phyloP scores from a whole-genome alignment of 805 yeast species.

The Scheffersomyces amazonensis region DNA sequence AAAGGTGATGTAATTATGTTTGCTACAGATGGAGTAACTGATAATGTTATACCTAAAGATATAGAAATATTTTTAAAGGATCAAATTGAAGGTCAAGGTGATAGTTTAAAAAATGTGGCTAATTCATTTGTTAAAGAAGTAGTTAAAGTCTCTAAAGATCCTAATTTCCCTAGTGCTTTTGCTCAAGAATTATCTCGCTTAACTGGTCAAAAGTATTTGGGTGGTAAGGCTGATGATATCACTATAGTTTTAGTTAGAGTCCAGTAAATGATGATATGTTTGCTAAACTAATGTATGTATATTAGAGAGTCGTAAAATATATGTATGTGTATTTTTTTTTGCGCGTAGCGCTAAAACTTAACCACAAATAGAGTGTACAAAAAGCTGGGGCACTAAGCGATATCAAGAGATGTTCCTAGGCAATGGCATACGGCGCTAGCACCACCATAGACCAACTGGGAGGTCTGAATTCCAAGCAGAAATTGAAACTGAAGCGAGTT shows the following conservation, averaged over 20 bases:
- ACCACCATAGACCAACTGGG: too few species aligned
- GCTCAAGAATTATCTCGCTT: slow-evolving; percentile 70
- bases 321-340: too few species aligned
- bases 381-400: too few species aligned
- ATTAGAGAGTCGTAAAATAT: too few species aligned
- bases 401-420: too few species aligned
- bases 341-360: too few species aligned
- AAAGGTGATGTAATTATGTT: slow-evolving; percentile 75
- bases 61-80: slow-evolving; percentile 68
- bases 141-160: slow-evolving; percentile 66
- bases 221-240: slow-evolving; percentile 96
- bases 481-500: slow-evolving; percentile 10
- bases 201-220: slow-evolving; percentile 68
- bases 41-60: slow-evolving; percentile 73
- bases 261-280: too few species aligned
- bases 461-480: neutral
- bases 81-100: slow-evolving; percentile 28
- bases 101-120: slow-evolving; percentile 47
- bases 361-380: too few species aligned
- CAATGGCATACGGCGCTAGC: too few species aligned
- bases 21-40: slow-evolving; percentile 93
- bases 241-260: slow-evolving; percentile 77
- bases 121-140: slow-evolving; percentile 63
- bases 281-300: too few species aligned
- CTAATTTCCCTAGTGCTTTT: slow-evolving; percentile 77